Base-by-base conservation (phyloP, 2,329 filamentous ascomycete species). In the Exophiala alcalophila region DNA sequence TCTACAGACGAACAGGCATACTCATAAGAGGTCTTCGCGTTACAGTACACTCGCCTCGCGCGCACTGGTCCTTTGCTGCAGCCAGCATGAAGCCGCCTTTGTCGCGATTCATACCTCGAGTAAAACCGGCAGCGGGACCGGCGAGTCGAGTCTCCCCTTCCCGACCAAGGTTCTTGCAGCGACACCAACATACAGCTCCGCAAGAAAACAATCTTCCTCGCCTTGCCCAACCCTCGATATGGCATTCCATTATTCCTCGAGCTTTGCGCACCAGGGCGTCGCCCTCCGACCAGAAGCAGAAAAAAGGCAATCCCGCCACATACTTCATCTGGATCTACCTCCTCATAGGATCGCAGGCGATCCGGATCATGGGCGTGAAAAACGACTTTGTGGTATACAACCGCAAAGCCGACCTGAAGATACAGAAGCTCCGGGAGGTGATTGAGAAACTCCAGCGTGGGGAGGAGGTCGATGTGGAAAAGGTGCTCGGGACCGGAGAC, bases 271-370 rank as follows among this genome's bases (percentile, higher is more conserved):
- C 30, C 56, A 56, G 28, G 67, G n/a, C n/a, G n/a, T 67, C 57
- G 64, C 68, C 50, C 3, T 68, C 74, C 11, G 29, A n/a, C 9
- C 32, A 48, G 35, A 47, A 47, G 19, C n/a, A n/a, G n/a, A 83
- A 78, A 59, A 77, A 80, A 55, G 86, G 83, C 81, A 91, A 91
- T 56, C 85, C 86, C 2, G 84, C 84, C 14, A 89, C 83, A 0
- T 91, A 88, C 59, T 92, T 83, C 63, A 86, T 91, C 55, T 71
- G 82, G 57, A 86, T 91, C 51, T 89, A 89, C 59, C 71, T 89
- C 27, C 75, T 97, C 51, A 91, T 97, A 52, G 94, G 94, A 3
- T 95, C 88, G 49, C 94, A 96, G 74, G 86, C 91, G 10, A 96
- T 98, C 57, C 86, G 96, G 58, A 86, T 92, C 74, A 83, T 98